phyloP scores from a whole-genome alignment of 2,329 filamentous ascomycete species.

The Saccharata proteae region DNA sequence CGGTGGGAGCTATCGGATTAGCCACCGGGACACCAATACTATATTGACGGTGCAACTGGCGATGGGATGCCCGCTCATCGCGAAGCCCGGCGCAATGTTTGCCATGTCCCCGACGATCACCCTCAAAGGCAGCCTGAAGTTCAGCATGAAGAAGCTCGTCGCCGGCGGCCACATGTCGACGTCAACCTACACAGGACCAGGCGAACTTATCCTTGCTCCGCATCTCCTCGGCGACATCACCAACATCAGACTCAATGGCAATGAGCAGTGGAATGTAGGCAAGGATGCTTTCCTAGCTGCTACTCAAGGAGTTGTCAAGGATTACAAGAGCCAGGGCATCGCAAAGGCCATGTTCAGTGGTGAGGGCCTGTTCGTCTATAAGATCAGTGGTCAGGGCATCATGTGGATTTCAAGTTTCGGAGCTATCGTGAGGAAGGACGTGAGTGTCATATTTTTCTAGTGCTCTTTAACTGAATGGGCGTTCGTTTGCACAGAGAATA shows the following conservation, averaged over 20 bases:
- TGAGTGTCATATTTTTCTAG: conserved; percentile 45
- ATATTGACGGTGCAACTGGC: conserved; percentile 82
- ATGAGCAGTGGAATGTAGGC: conserved; percentile 71
- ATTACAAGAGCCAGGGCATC: conserved; percentile 75
- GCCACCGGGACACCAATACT: conserved; percentile 82
- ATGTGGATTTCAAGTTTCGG: conserved; percentile 90
- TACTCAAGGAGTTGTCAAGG: conserved; percentile 78
- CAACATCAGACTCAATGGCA: conserved; percentile 59
- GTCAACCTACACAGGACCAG: conserved; percentile 77
- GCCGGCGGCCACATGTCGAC: conserved; percentile 66
- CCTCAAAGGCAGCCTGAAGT: conserved; percentile 70
- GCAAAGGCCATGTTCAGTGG: conserved; percentile 89
- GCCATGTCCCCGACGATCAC: conserved; percentile 86
- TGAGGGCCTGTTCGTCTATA: conserved; percentile 84
- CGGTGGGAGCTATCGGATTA: conserved; percentile 85
- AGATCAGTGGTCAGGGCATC: conserved; percentile 67
- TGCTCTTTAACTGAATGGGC: too few species aligned
- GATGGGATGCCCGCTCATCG: conserved; percentile 70
- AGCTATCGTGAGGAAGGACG: conserved; percentile 88
- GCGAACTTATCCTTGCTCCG: conserved; percentile 78
- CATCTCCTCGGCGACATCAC: conserved; percentile 74
- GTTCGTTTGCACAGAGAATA: conserved; percentile 15
- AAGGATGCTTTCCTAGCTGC: conserved; percentile 76
- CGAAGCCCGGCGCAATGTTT: conserved; percentile 82
- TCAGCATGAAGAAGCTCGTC: conserved; percentile 85